A percentile compares a stretch with the other conserved stretches of the same genome.
Conservation (phyloP, 2,329 filamentous ascomycete genomes). For the Sarocladiaceae sp. region DNA sequence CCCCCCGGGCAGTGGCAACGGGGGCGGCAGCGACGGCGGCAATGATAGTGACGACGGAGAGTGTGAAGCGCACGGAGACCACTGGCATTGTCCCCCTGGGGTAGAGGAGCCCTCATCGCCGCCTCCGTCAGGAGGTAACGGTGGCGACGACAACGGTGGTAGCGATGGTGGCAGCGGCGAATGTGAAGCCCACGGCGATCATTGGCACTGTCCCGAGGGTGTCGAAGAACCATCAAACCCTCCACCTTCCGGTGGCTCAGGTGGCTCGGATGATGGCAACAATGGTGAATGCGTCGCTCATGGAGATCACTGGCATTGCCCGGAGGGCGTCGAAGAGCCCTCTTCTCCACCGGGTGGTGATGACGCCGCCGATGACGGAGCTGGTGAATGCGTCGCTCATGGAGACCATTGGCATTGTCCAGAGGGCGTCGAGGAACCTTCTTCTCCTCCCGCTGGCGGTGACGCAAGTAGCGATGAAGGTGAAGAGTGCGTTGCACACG, state of each 20-base stretch:
- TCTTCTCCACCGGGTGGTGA: not conserved
- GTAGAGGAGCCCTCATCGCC: slow-evolving; percentile 10
- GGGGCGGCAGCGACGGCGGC: no score
- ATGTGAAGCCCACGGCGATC: not conserved
- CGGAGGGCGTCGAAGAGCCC: slow-evolving; percentile 10
- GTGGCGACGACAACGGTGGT: not conserved
- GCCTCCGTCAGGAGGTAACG: not conserved
- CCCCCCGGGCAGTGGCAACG: not conserved
- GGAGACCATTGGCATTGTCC: slow-evolving; percentile 15
- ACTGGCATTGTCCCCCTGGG: slow-evolving; percentile 12
- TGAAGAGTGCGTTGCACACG: slow-evolving; percentile 9
- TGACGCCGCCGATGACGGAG: not conserved
- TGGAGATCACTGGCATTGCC: slow-evolving; percentile 12
- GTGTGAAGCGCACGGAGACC: slow-evolving; percentile 13
- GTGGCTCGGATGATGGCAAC: not conserved
- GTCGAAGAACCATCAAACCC: no score
- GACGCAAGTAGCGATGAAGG: not conserved
- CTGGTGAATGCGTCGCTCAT: slow-evolving; percentile 11
- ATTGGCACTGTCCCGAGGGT: not conserved
- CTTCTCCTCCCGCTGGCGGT: slow-evolving; percentile 1
- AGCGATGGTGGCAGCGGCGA: not conserved
- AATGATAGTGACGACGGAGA: not conserved
- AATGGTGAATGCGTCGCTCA: slow-evolving; percentile 11
- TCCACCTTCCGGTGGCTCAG: not conserved
- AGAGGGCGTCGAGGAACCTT: slow-evolving; percentile 12